Percentiles rank a stretch among this genome's conserved stretches.
These are phyloP conservation scores for Eucalyptus regnans DNA, from an alignment of 345 rosid species.

Conservation along the genomic window DNA sequence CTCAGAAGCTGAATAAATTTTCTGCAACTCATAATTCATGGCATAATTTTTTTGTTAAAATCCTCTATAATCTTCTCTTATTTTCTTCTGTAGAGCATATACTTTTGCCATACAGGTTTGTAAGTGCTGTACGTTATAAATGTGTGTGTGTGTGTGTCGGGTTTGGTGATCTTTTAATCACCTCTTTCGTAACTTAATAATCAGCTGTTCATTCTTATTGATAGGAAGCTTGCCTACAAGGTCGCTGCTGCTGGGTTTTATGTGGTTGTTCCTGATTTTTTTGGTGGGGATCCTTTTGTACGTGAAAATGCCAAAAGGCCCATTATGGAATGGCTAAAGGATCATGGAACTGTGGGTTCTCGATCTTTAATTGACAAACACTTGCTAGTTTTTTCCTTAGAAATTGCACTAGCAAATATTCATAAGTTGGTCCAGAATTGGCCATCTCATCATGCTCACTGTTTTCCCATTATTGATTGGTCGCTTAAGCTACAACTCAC, in stretches of 20 bases:
- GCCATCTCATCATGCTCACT: not conserved
- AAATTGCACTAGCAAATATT: not conserved
- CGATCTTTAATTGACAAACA: not conserved
- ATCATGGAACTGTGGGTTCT: not conserved
- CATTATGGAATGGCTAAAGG: not conserved
- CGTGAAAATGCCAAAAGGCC: not conserved
- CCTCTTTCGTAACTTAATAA: not conserved
- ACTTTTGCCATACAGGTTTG: no score
- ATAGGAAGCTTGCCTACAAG: conserved; percentile 18
- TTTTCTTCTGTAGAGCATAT: no score
- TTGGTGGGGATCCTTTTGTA: conserved; percentile 5
- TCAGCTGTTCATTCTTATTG: not conserved
- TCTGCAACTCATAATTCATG: no score
- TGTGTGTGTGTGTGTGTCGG: not conserved
- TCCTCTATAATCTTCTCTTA: no score
- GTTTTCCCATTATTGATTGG: not conserved
- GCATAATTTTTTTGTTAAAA: no score
- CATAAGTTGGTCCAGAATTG: not conserved
- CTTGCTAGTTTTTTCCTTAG: not conserved
- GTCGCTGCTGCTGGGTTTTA: conserved; percentile 13
- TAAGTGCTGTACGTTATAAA: no score
- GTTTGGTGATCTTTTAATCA: not conserved
- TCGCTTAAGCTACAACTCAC: not conserved
- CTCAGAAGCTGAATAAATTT: no score
- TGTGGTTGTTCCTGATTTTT: conserved; percentile 15